Percentiles rank a stretch among this genome's conserved stretches.
Conservation (phyloP, 192 early-diverging fungal species). For the Coemansia furcata region DNA sequence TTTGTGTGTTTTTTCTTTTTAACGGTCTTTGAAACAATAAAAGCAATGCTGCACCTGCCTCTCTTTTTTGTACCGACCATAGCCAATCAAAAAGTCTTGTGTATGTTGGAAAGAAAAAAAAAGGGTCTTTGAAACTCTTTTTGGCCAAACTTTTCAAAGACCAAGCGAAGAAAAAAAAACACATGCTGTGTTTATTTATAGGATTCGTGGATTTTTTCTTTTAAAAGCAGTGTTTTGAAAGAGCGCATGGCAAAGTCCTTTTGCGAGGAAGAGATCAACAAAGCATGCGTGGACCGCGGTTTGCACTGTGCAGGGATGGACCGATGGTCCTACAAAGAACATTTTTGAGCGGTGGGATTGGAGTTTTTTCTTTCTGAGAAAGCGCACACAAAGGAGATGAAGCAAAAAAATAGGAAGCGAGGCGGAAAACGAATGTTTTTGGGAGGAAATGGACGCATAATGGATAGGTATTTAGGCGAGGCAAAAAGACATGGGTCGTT, state of each 20-base stretch:
- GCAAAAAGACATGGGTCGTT: neutral
- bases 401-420: neutral
- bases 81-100: neutral
- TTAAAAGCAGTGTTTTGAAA: neutral
- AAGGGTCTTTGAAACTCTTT: neutral
- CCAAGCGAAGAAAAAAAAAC: neutral
- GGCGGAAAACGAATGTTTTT: neutral
- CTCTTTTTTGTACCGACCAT: neutral
- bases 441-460: neutral
- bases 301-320: neutral
- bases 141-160: neutral
- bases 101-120: neutral
- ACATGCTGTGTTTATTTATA: neutral
- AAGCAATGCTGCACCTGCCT: neutral
- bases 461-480: neutral
- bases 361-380: slow-evolving; percentile 6
- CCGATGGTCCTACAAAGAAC: neutral
- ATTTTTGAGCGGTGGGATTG: neutral
- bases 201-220: neutral
- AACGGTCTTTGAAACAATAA: neutral
- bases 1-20: neutral
- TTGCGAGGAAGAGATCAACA: neutral
- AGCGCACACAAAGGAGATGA: neutral
- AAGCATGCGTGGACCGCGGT: slow-evolving; percentile 1
- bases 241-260: neutral